Evolutionary conservation across 2,329 filamentous ascomycete genomes (phyloP).

Genomic region (Zymoseptoria tritici): DNA sequence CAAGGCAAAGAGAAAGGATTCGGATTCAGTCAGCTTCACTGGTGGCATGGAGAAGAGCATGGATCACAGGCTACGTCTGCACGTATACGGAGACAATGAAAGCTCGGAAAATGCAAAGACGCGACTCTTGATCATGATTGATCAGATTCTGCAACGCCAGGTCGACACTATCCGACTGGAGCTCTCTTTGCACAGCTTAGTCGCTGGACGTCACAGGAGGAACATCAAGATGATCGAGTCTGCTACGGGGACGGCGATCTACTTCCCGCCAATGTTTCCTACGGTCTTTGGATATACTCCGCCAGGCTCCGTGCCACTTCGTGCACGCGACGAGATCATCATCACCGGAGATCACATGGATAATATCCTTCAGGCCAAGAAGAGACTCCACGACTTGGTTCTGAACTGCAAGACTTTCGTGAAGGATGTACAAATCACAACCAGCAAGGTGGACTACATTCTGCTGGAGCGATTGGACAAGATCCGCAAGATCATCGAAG

Average conservation of each 20-base stretch:
- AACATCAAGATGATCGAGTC: slow-evolving; percentile 98
- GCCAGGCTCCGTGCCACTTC: slow-evolving; percentile 62
- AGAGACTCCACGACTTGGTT: slow-evolving; percentile 81
- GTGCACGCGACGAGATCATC: slow-evolving; percentile 84
- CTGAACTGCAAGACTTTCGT: slow-evolving; percentile 66
- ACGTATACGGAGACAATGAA: slow-evolving; percentile 91
- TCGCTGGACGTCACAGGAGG: slow-evolving; percentile 88
- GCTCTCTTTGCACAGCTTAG: slow-evolving; percentile 77
- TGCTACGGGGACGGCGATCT: slow-evolving; percentile 90
- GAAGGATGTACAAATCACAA: slow-evolving; percentile 84
- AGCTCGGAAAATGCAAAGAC: slow-evolving; percentile 97
- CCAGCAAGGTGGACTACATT: slow-evolving; percentile 91
- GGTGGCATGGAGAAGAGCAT: slow-evolving; percentile 72
- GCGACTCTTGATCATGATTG: slow-evolving; percentile 91
- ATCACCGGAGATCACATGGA: slow-evolving; percentile 86
- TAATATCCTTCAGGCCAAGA: slow-evolving; percentile 80
- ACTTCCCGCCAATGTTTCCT: slow-evolving; percentile 92
- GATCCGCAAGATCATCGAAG: slow-evolving; percentile 94
- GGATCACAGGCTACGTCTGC: slow-evolving; percentile 83
- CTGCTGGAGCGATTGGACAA: slow-evolving; percentile 87
- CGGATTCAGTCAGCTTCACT: slow-evolving; percentile 67
- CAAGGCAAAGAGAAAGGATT: slow-evolving; percentile 60
- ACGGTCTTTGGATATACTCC: slow-evolving; percentile 86
- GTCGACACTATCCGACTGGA: slow-evolving; percentile 79
- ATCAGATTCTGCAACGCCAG: slow-evolving; percentile 70